Conservation (phyloP, 2,329 filamentous ascomycete species). For the Plenodomus tracheiphilus region DNA sequence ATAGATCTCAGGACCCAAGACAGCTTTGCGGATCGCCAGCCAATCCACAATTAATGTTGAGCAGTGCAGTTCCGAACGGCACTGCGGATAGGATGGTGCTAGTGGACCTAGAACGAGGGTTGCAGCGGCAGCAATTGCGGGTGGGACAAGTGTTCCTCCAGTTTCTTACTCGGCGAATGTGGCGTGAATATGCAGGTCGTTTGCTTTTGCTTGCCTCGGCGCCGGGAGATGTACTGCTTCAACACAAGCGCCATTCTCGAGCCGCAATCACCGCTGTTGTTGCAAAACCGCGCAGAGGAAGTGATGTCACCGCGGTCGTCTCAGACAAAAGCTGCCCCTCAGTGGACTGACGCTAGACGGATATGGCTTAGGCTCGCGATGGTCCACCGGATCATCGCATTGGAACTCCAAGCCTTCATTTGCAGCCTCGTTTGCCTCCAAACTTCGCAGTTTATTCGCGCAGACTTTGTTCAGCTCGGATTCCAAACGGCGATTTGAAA, state of each 20-base stretch:
- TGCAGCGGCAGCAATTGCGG: constrained; percentile 7
- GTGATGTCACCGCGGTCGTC: constrained; percentile 17
- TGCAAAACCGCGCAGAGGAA: neutral
- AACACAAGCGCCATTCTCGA: neutral
- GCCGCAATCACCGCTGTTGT: neutral
- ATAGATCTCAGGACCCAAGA: constrained; percentile 14
- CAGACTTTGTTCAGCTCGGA: neutral
- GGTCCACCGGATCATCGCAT: constrained; percentile 16
- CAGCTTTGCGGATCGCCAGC: constrained; percentile 16
- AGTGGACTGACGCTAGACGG: constrained; percentile 7
- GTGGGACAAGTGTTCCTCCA: constrained; percentile 6
- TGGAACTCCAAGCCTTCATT: neutral
- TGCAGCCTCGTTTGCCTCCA: neutral
- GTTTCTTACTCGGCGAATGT: constrained; percentile 3
- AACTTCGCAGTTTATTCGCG: neutral
- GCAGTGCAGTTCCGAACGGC: constrained; percentile 14
- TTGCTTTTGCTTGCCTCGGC: constrained; percentile 9
- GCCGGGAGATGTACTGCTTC: neutral
- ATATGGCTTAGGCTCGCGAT: constrained; percentile 7
- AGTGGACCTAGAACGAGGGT: constrained; percentile 19
- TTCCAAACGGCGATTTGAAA: constrained; percentile 3
- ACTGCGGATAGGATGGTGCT: constrained; percentile 19
- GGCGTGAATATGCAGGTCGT: neutral
- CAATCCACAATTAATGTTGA: constrained; percentile 36
- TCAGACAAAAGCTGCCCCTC: constrained; percentile 13